A percentile compares a stretch with the other conserved stretches of the same genome.
Conservation (phyloP, 345 rosid genomes). For the Melastoma malabathricum region DNA sequence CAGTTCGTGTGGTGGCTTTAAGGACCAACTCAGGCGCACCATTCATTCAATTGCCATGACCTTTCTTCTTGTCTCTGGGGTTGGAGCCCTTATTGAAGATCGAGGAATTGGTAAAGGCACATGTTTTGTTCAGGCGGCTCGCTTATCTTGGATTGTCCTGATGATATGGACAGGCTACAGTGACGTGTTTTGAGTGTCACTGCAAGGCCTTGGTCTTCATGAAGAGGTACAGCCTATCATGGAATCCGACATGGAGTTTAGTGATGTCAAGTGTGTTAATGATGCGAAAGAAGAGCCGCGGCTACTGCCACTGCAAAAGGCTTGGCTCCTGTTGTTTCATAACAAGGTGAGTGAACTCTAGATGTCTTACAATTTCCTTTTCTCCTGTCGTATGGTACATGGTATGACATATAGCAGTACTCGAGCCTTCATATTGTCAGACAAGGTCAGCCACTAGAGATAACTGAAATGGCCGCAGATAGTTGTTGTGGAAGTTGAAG, state of each 20-base stretch:
- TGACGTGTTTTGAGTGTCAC: too few relatives aligned
- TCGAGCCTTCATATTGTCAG: too few relatives aligned
- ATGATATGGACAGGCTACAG: too few relatives aligned
- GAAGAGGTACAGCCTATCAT: conserved; percentile 94
- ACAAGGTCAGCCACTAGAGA: too few relatives aligned
- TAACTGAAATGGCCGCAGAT: too few relatives aligned
- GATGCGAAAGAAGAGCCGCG: conserved; percentile 95
- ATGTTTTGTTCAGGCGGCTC: conserved; percentile 2
- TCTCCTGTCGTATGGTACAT: too few relatives aligned
- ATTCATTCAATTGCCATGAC: conserved; percentile 58
- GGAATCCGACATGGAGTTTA: conserved; percentile 83
- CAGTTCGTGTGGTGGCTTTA: conserved; percentile 79
- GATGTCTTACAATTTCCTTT: too few relatives aligned
- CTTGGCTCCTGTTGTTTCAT: too few relatives aligned
- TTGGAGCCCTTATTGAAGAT: conserved; percentile 94
- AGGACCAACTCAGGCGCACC: conserved; percentile 89
- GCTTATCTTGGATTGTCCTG: not conserved
- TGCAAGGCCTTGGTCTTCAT: conserved; percentile 72
- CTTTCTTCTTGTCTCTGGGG: conserved; percentile 75
- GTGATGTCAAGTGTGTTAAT: conserved; percentile 90
- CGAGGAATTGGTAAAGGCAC: conserved; percentile 83
- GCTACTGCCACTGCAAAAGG: too few relatives aligned
- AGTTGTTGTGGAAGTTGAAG: too few relatives aligned
- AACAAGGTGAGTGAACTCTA: too few relatives aligned
- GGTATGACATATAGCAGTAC: too few relatives aligned